Evolutionary conservation across 768 basidiomycete genomes (phyloP).

Genomic region (Podaxis sp.): DNA sequence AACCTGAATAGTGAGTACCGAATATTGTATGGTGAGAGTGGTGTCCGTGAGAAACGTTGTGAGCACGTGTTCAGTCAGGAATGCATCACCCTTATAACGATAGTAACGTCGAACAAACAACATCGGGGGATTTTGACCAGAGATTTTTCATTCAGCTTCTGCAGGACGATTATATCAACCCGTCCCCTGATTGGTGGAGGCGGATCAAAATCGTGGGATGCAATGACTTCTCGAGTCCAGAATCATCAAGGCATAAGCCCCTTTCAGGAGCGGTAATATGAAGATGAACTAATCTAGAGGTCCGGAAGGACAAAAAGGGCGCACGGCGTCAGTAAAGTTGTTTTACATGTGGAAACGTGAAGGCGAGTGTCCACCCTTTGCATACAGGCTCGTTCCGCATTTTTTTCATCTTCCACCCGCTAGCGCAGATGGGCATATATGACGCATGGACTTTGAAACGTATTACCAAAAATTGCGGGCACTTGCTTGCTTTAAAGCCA

Average conservation of each 20-base stretch:
- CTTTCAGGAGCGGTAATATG: neutral
- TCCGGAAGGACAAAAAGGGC: neutral
- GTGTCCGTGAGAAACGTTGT: neutral
- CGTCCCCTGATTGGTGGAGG: too few species aligned
- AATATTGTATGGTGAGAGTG: too few species aligned
- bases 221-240: neutral
- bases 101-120: neutral
- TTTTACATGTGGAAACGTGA: conserved; percentile 1
- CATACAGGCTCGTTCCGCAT: conserved; percentile 11
- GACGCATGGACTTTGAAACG: conserved; percentile 1
- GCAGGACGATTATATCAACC: too few species aligned
- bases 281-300: neutral
- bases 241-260: neutral
- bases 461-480: too few species aligned
- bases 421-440: neutral
- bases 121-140: neutral
- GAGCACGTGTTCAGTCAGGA: neutral
- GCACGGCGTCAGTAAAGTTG: neutral
- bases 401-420: conserved; percentile 10
- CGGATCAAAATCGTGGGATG: too few species aligned
- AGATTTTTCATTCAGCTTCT: neutral
- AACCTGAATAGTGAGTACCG: too few species aligned
- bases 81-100: neutral
- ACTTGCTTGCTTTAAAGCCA: too few species aligned
- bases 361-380: neutral